A percentile compares a stretch with the other conserved stretches of the same genome.
These are phyloP conservation scores for Hyphopichia buzzinii DNA, from an alignment of 1,139 yeast genomes.

Conservation along the genomic window DNA sequence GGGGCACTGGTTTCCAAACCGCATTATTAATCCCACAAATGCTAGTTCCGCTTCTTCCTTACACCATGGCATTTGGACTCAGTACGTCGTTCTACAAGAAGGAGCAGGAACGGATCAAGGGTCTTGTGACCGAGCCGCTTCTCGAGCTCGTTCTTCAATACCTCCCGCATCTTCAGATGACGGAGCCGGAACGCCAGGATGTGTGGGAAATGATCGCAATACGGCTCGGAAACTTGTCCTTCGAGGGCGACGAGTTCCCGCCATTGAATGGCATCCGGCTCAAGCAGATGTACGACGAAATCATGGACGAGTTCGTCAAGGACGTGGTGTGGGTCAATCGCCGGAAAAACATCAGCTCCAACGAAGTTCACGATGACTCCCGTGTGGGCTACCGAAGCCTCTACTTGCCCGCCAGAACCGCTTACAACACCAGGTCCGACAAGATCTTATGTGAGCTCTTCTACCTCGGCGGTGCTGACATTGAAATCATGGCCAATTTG, in stretches of 20 bases:
- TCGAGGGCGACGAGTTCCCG: conserved; percentile 22
- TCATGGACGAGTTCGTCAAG: conserved; percentile 14
- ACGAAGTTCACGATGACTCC: background rate
- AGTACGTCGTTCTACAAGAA: conserved; percentile 26
- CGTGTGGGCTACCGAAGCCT: background rate
- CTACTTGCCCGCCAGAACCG: conserved; percentile 11
- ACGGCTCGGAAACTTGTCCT: conserved; percentile 23
- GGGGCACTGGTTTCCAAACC: no score
- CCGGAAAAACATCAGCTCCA: background rate
- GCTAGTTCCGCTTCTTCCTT: background rate
- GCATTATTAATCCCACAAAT: no score
- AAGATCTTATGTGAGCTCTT: conserved; percentile 25
- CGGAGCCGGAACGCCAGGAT: conserved; percentile 23
- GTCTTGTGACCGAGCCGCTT: conserved; percentile 26
- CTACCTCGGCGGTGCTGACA: conserved; percentile 18
- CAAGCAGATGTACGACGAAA: conserved; percentile 21
- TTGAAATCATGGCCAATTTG: conserved; percentile 25
- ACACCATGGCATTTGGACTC: background rate
- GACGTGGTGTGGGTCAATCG: background rate
- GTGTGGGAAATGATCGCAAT: conserved; percentile 39
- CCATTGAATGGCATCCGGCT: conserved; percentile 29
- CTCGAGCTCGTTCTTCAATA: conserved; percentile 28
- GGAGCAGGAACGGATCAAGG: conserved; percentile 25
- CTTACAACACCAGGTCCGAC: conserved; percentile 13
- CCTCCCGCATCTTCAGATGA: conserved; percentile 34